phyloP scores from a whole-genome alignment of 1,139 yeast genomes.

The Saccharomyces hybrid region DNA sequence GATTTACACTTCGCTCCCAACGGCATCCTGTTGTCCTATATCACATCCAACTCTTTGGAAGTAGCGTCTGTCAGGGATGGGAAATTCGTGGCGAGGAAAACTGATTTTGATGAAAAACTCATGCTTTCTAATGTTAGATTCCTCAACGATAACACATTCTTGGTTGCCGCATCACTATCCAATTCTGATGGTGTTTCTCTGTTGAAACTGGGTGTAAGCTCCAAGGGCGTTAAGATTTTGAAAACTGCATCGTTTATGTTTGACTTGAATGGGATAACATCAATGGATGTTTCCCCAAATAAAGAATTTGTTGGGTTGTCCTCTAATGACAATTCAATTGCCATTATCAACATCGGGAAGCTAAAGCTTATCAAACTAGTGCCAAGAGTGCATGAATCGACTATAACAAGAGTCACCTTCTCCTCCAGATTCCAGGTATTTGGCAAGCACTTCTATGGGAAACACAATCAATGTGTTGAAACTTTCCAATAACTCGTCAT shows the following conservation, averaged over 20 bases:
- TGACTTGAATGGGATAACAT: constrained; percentile 59
- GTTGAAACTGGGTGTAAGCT: constrained; percentile 25
- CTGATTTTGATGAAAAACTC: constrained; percentile 32
- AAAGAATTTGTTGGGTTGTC: constrained; percentile 58
- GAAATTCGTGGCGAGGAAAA: constrained; percentile 33
- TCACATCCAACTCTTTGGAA: constrained; percentile 49
- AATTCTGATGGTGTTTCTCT: constrained; percentile 34
- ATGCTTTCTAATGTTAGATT: constrained; percentile 55
- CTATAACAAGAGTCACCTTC: constrained; percentile 67
- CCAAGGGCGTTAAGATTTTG: constrained; percentile 34
- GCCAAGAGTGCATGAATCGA: constrained; percentile 65
- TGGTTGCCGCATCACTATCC: constrained; percentile 48
- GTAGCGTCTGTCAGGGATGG: constrained; percentile 41
- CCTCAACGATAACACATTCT: constrained; percentile 44
- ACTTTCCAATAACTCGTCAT: constrained; percentile 49
- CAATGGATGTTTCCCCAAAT: constrained; percentile 45
- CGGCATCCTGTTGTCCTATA: constrained; percentile 48
- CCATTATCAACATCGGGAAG: constrained; percentile 45
- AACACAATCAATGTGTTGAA: constrained; percentile 59
- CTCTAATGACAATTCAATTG: constrained; percentile 66
- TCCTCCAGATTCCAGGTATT: constrained; percentile 59
- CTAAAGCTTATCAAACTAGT: constrained; percentile 46
- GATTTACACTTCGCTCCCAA: constrained; percentile 44
- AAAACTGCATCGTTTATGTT: constrained; percentile 42
- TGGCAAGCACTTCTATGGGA: constrained; percentile 79